Evolutionary conservation across 495 filamentous ascomycete genomes (phyloP).

Genomic region (Penicillium steckii): DNA sequence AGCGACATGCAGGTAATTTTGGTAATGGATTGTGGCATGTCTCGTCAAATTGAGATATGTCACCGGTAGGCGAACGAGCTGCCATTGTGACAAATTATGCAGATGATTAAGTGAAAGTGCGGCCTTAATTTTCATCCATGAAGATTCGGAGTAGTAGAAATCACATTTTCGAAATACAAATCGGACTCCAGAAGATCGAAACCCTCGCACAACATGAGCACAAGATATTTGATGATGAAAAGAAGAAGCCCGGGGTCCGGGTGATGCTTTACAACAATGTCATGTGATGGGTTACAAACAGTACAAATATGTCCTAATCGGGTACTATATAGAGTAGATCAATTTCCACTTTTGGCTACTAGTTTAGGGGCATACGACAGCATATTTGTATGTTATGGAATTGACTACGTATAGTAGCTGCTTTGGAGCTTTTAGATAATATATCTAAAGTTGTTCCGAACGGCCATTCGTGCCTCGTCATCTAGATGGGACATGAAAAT

Average conservation of each 20-base stretch:
- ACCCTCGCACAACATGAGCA: not conserved
- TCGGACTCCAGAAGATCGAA: not conserved
- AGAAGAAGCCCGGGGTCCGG: not conserved
- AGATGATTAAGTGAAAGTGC: not conserved
- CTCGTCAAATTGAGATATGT: not conserved
- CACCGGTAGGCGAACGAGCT: not conserved
- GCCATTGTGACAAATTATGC: not conserved
- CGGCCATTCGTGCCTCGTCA: slow-evolving; percentile 14
- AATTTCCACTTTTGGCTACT: not conserved
- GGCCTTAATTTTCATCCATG: not conserved
- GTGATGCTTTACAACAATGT: not conserved
- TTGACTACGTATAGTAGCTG: not conserved
- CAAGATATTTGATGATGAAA: not conserved
- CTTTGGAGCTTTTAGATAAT: slow-evolving; percentile 1
- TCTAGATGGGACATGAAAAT: slow-evolving; percentile 3
- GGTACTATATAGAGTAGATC: not conserved
- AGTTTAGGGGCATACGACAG: not conserved
- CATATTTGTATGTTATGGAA: not conserved
- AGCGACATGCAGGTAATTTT: slow-evolving; percentile 27
- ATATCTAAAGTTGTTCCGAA: slow-evolving; percentile 23
- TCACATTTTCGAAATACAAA: not conserved
- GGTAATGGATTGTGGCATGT: not conserved
- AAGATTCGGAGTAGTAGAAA: not conserved
- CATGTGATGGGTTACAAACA: not conserved
- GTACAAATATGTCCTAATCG: not conserved